A percentile compares a stretch with the other conserved stretches of the same genome.
phyloP scores from a whole-genome alignment of 106 monocot species.

The Posidonia australis region DNA sequence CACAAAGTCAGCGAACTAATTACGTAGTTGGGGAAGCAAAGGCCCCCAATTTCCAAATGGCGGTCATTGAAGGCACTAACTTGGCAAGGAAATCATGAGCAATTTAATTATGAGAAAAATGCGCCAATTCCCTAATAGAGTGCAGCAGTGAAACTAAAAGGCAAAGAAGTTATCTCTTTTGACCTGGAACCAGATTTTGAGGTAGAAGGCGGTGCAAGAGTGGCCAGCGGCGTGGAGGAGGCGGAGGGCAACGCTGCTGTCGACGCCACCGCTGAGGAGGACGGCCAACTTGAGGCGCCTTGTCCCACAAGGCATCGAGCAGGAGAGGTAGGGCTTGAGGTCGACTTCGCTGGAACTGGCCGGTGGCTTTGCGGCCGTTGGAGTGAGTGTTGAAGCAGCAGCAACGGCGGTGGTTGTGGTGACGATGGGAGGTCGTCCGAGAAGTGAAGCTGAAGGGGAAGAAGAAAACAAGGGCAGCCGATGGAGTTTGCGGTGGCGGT shows the following conservation, averaged over 20 bases:
- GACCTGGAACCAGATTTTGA: constrained; percentile 99
- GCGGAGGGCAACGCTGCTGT: constrained; percentile 92
- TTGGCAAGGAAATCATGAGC: not conserved
- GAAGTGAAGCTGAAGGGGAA: not conserved
- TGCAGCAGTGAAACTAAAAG: too few relatives aligned
- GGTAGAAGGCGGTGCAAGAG: constrained; percentile 89
- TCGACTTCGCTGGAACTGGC: constrained; percentile 7
- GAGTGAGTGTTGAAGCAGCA: not conserved
- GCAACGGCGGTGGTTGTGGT: not conserved
- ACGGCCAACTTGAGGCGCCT: constrained; percentile 57
- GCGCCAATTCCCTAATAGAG: too few relatives aligned
- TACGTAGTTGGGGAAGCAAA: too few relatives aligned
- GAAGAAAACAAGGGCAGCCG: not conserved
- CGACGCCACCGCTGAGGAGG: constrained; percentile 93
- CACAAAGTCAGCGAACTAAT: too few relatives aligned
- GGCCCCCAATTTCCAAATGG: not conserved
- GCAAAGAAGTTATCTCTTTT: too few relatives aligned
- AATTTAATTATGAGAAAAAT: too few relatives aligned
- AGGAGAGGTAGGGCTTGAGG: constrained; percentile 48
- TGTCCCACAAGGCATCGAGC: constrained; percentile 48
- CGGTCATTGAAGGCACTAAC: not conserved
- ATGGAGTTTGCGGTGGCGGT: not conserved
- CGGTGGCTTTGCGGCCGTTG: not conserved
- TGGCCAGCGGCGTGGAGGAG: constrained; percentile 93
- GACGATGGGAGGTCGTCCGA: not conserved